Base-by-base conservation (phyloP, 2,329 filamentous ascomycete species). In the Mariannaea elegans region DNA sequence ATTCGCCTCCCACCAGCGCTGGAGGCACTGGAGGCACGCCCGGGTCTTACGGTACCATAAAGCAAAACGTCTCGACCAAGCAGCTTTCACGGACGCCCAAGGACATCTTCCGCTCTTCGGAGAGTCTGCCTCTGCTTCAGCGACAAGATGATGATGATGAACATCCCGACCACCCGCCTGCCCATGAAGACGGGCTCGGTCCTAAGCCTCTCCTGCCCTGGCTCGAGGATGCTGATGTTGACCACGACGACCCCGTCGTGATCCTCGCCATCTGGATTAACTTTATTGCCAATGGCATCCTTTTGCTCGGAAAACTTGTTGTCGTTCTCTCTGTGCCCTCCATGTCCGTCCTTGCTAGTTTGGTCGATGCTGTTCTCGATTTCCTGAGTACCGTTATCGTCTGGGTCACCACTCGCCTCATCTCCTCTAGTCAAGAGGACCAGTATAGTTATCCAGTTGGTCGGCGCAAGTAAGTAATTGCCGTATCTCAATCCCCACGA, bases 211-310 rank as follows among this genome's bases (percentile, higher is more conserved):
- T 89, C 57, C 85, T 93, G 39, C 90, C 90, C 7, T 89, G 87
- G 75, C 84, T 91, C 55, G 89, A 91, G 58, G 90, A 93, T 64
- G 90, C 89, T 57, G 84, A 85, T 19, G 67, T 93, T 2, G 90
- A 93, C 71, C 92, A 89, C 63, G 83, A 88, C 46, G 89, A 90
- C 59, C 87, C 85, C 14, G 86, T 97, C 47, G 93, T 97, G 47
- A 90, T 88, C n/a, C 72, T 95, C 18, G 94, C 94, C 39, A 95
- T 98, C 70, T 94, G 93, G 75, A 79, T 96, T 75, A 97, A 96
- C 73, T 85, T 96, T 47, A 77, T 85, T 19, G 93, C 93, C 59
- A 97, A 97, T 72, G 81, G 87, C 2, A 79, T 92, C 41, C 82
- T 97, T 2, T 83, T 97, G 3, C 84, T 84, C 7, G 87, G 92